Base-by-base conservation (phyloP, 805 yeast species). In the Zygoascus flipseniorum region DNA sequence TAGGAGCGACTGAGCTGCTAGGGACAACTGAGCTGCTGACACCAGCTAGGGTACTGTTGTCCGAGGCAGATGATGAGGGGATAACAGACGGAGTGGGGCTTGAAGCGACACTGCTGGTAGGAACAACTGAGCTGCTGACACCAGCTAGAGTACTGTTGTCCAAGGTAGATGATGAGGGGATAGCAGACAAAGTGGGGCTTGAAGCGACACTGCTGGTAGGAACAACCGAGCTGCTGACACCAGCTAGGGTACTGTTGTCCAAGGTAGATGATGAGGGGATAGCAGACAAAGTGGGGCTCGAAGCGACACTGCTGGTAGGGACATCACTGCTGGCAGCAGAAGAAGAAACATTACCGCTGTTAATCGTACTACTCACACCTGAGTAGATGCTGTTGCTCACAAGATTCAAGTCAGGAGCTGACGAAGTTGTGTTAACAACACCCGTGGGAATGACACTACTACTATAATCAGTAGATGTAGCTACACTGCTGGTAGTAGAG, bases 131-230 rank as follows among this genome's bases (percentile, higher is more conserved):
- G 26, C 31, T 10, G 19, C 45, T n/a, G 20, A 35, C n/a, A 23
- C 5, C 28, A 13, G 52, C 13, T 16, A n/a, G 10, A 32, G 50
- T 11, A 14, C 35, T 26, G 26, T 13, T 20, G 44, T 23, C 20
- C 6, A 46, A 31, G 23, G 50, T 8, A 31, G 50, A 28, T 16
- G 48, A 13, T 14, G 45, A 37, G 41, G 50, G 31, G 28, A 20
- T 11, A 23, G 49, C 16, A 13, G 55, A 44, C 13, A 35, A 16
- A 5, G 42, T 6, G 16, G 49, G 16, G 43, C 32, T 14, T 16
- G 55, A 16, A 50, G 55, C 28, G 8, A 31, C 43, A 41, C 39
- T 8, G 31, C 47, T 9, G 43, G 31, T 14, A 43, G 53, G 31
- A 44, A 18, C 48, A 14, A 53, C 8, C 13, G 54, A 14, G 26